phyloP scores from a whole-genome alignment of 192 early-diverging fungal species.

The Entrophospora sp. region DNA sequence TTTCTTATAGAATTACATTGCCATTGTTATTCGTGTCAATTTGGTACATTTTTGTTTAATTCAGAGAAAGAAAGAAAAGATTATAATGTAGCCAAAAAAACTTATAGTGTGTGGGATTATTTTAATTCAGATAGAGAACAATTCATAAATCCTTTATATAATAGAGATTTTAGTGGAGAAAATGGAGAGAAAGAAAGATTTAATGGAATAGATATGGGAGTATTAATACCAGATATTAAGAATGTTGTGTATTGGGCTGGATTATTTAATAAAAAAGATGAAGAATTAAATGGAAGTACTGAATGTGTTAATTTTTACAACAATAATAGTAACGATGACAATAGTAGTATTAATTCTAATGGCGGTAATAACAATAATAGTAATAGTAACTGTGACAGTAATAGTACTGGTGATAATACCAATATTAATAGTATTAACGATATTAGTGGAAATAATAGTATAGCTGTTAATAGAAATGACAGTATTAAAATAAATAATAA shows the following conservation, averaged over 20 bases:
- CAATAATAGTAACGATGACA: too few relatives aligned
- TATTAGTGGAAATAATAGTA: not conserved
- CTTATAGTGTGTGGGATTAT: slow-evolving; percentile 78
- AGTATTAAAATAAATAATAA: not conserved
- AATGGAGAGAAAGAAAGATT: slow-evolving; percentile 35
- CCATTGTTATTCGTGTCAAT: slow-evolving; percentile 85
- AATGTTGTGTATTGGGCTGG: slow-evolving; percentile 67
- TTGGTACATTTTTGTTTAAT: slow-evolving; percentile 92
- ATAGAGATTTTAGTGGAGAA: too few relatives aligned
- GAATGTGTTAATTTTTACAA: not conserved
- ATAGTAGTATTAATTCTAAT: too few relatives aligned
- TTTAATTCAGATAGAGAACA: slow-evolving; percentile 46
- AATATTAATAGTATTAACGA: not conserved
- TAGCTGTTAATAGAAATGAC: not conserved
- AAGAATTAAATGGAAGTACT: slow-evolving; percentile 39
- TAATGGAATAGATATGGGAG: slow-evolving; percentile 41
- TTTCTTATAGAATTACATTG: slow-evolving; percentile 75
- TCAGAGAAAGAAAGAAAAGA: slow-evolving; percentile 65
- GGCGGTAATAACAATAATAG: too few relatives aligned
- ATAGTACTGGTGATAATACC: too few relatives aligned
- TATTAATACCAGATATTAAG: slow-evolving; percentile 51
- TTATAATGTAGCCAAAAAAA: slow-evolving; percentile 30
- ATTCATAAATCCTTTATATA: slow-evolving; percentile 54
- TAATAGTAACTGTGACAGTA: too few relatives aligned
- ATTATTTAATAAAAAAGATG: slow-evolving; percentile 51